Evolutionary conservation across 2,329 filamentous ascomycete species (phyloP), one percentile per base, ranked within the genome.

Genomic region (Thelonectria rubi): DNA sequence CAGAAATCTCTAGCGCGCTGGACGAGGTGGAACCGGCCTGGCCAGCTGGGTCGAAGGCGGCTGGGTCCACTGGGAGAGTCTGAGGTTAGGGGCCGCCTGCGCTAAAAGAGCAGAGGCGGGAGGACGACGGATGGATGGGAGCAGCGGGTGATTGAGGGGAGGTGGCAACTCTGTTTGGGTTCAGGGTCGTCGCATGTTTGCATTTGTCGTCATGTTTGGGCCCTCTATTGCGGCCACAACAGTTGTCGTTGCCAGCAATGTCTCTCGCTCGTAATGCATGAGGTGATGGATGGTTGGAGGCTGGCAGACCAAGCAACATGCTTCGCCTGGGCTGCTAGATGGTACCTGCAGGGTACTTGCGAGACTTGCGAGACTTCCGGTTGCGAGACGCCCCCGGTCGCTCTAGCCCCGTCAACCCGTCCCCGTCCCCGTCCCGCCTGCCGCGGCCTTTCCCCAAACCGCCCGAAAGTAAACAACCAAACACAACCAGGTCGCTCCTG

Each of bases 401-500:
- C 48, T 26, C 54, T 62, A 59, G 60, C 60, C 64, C 57, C 56
- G 54, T 65, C 64, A 60, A 66, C 62, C 64, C 64, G 57, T 55
- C 57, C 55, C 58, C 62, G 54, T 61, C 58, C 67, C 64, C 56
- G 58, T 70, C 65, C 67, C 65, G 65, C 48, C 65, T 60, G 60
- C 60, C 55, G 58, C 63, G 59, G 53, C 49, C 68, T 62, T 70
- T 65, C 39, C 68, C 67, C 62, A 70, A 70, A 70, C 65, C 58
- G 59, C 66, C 60, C 58, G 55, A 54, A 69, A 70, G 68, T 70
- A 71, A 71, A 70, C 68, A 70, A 62, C 50, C 26, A 55, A 42
- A 42, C 34, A 42, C 34, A 40, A 39, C 52, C 40, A 55, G 52
- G 50, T 49, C 32, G 8, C 55, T 51, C 46, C 40, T 57, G 46